A percentile compares a stretch with the other conserved stretches of the same genome.
Evolutionary conservation across 2,329 filamentous ascomycete species (phyloP).

Genomic region (Penicillium italicum): DNA sequence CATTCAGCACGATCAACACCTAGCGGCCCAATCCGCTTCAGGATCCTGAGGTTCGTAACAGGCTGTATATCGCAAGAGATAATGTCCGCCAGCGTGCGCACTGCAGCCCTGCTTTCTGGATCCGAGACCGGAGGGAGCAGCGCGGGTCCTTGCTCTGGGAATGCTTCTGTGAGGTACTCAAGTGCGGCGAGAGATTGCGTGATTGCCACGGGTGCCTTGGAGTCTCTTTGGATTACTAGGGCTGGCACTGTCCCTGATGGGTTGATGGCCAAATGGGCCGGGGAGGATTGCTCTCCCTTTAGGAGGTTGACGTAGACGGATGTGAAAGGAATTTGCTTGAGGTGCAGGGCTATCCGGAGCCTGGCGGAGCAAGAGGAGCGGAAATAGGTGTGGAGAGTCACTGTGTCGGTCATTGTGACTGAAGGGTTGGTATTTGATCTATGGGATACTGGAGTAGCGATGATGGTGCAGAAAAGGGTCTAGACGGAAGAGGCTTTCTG

Average conservation of each 20-base stretch:
- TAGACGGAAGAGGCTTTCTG: neutral
- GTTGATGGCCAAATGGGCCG: constrained; percentile 49
- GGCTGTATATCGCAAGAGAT: constrained; percentile 58
- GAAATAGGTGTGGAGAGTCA: constrained; percentile 57
- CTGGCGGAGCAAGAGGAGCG: constrained; percentile 61
- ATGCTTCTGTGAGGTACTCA: constrained; percentile 59
- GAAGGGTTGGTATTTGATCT: neutral
- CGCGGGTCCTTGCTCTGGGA: constrained; percentile 40
- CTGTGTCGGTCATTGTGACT: constrained; percentile 20
- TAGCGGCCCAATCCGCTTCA: constrained; percentile 48
- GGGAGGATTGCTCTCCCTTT: constrained; percentile 50
- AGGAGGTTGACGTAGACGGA: constrained; percentile 53
- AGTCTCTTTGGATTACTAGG: constrained; percentile 41
- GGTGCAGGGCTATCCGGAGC: constrained; percentile 57
- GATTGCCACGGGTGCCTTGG: constrained; percentile 38
- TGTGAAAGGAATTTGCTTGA: constrained; percentile 53
- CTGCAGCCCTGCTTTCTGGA: constrained; percentile 45
- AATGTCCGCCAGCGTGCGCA: constrained; percentile 54
- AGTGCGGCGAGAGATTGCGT: constrained; percentile 59
- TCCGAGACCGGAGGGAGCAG: constrained; percentile 51
- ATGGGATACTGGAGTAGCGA: neutral
- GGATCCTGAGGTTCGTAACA: constrained; percentile 55
- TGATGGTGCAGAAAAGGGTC: neutral
- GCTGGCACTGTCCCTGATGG: constrained; percentile 56
- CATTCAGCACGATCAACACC: constrained; percentile 48